phyloP scores from a whole-genome alignment of 1,284 basidiomycete species.

The Binderoboletus segoi region DNA sequence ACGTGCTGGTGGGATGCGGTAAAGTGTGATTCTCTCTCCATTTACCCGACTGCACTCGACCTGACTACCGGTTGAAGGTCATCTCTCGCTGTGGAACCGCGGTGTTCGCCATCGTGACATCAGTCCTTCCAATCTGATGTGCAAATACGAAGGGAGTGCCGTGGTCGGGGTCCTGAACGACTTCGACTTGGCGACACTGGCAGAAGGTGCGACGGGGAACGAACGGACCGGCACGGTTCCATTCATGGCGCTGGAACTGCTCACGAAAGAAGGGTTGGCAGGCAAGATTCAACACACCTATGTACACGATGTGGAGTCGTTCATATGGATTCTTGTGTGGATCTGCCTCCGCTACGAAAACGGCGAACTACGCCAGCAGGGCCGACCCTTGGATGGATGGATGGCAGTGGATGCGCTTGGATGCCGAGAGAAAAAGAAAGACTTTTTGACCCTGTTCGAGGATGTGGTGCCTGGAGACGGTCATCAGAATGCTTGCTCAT shows the following conservation, averaged over 20 bases:
- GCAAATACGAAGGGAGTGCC: neutral
- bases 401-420: neutral
- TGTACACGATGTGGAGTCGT: constrained; percentile 37
- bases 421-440: neutral
- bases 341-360: constrained; percentile 9
- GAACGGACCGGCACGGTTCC: constrained; percentile 34
- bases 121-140: constrained; percentile 38
- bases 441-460: neutral
- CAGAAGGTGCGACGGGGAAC: neutral
- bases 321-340: constrained; percentile 35
- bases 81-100: constrained; percentile 33
- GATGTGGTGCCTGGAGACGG: no score
- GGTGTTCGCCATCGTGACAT: constrained; percentile 35
- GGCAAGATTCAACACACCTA: constrained; percentile 27
- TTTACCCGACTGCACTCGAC: neutral
- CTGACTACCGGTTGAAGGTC: constrained; percentile 22
- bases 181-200: constrained; percentile 30
- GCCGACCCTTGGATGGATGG: constrained; percentile 6
- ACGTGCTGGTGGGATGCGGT: constrained; percentile 5
- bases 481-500: no score
- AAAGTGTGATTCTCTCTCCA: constrained; percentile 1
- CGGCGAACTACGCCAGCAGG: neutral
- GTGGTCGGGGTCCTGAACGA: constrained; percentile 34
- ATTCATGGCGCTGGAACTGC: constrained; percentile 37
- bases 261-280: constrained; percentile 13